A percentile compares a stretch with the other conserved stretches of the same genome.
phyloP scores from a whole-genome alignment of 2,329 filamentous ascomycete genomes.

The Talaromyces sp. region DNA sequence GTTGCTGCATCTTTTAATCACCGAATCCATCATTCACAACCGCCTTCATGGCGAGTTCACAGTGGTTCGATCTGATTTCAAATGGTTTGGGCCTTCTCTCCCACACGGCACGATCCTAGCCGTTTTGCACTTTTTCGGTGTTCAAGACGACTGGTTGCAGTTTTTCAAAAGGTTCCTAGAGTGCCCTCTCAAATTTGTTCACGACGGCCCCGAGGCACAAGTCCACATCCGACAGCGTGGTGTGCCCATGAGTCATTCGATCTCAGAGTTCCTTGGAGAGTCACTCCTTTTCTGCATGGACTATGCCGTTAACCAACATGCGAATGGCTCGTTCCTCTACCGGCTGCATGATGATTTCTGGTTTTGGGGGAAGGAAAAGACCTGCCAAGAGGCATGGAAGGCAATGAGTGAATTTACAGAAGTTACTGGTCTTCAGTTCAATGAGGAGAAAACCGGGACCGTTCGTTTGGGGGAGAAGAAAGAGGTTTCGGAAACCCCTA shows the following conservation, averaged over 20 bases:
- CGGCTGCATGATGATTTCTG: conserved; percentile 63
- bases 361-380: conserved; percentile 58
- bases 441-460: conserved; percentile 55
- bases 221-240: conserved; percentile 50
- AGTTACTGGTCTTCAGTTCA: conserved; percentile 55
- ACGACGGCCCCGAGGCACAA: conserved; percentile 47
- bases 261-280: conserved; percentile 60
- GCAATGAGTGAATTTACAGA: conserved; percentile 52
- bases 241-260: conserved; percentile 55
- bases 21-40: conserved; percentile 51
- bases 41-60: conserved; percentile 47
- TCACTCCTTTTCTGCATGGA: conserved; percentile 61
- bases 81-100: conserved; percentile 55
- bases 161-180: conserved; percentile 60
- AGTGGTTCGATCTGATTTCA: conserved; percentile 55
- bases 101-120: conserved; percentile 57
- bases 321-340: conserved; percentile 53
- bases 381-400: conserved; percentile 56
- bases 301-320: conserved; percentile 57
- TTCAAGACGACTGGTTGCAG: conserved; percentile 52
- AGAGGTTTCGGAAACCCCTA: not conserved
- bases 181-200: conserved; percentile 54
- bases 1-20: conserved; percentile 53
- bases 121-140: conserved; percentile 56
- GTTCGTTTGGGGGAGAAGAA: conserved; percentile 34